Evolutionary conservation across 2,329 filamentous ascomycete genomes (phyloP).

Genomic region (Stylonectria norvegica): DNA sequence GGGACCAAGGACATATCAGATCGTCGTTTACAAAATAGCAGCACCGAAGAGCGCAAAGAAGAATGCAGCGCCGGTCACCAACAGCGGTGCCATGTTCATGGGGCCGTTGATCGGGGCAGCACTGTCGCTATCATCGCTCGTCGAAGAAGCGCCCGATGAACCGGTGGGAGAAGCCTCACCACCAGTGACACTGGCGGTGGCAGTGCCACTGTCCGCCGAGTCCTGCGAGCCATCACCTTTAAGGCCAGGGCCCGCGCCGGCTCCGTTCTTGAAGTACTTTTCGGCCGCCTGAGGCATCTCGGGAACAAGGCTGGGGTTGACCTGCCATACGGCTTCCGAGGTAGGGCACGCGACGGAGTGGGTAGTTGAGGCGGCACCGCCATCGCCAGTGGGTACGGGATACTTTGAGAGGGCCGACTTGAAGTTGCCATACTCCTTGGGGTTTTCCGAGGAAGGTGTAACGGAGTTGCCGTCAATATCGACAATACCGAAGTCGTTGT

Average conservation of each 20-base stretch:
- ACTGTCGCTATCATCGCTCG: conserved; percentile 28
- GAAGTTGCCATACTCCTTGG: conserved; percentile 60
- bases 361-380: conserved; percentile 48
- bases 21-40: conserved; percentile 35
- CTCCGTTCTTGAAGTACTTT: conserved; percentile 53
- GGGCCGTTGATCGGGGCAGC: conserved; percentile 27
- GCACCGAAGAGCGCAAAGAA: conserved; percentile 39
- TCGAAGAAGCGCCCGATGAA: conserved; percentile 8
- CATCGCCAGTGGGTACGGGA: conserved; percentile 49
- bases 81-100: conserved; percentile 31
- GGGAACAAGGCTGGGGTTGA: conserved; percentile 48
- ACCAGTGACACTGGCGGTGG: conserved; percentile 40
- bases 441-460: conserved; percentile 48
- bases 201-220: conserved; percentile 44
- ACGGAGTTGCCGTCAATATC: conserved; percentile 55
- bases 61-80: conserved; percentile 34
- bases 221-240: conserved; percentile 53
- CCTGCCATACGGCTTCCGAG: conserved; percentile 47
- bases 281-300: conserved; percentile 49
- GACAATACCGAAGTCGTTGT: conserved; percentile 77
- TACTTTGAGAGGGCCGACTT: conserved; percentile 47
- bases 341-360: conserved; percentile 49
- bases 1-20: conserved; percentile 9
- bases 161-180: conserved; percentile 31
- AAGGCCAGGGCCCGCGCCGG: conserved; percentile 52